Evolutionary conservation across 495 filamentous ascomycete species (phyloP), one percentile per base, ranked within the genome.

Genomic region (Podospora sp.): DNA sequence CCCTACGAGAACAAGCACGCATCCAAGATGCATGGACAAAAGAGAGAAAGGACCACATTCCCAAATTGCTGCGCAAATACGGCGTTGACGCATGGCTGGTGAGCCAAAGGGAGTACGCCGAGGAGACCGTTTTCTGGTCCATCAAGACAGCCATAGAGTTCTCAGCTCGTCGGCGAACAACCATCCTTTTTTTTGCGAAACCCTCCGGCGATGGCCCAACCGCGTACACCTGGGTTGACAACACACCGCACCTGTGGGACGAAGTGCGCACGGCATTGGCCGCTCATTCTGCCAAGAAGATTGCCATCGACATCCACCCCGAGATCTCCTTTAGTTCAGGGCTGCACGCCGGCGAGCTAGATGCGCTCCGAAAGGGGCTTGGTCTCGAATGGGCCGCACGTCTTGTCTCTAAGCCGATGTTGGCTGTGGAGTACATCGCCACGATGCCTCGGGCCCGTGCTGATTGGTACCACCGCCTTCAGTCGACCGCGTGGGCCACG

Each of bases 101-200:
- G 65, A 81, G 80, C 73, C 81, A 84, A 63, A 74, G 73, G n/a
- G 80, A 84, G 65, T 80, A 82, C 52, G 79, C 79, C 33, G 81
- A 84, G 65, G 81, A 84, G 53, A 82, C 80, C 0, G 77, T 78
- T 25, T 84, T 84, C 72, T 82, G 80, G 80, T 80, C 80, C 6
- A 75, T 83, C 50, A 82, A 83, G 62, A 63, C 71, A 26, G 77
- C 77, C 1, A 73, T 59, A 16, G 75, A 80, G 65, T 84, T 84
- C 69, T 78, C 80, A 4, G 80, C 81, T 9, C 74, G 80, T 9
- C 76, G 81, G 25, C 77, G 81, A 12, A 84, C 80, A 7, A 77
- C 79, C 1, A 62, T 77, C 18, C 74, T 84, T 9, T 83, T 81
- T 73, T 60, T 82, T 33, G 80, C 79, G 20, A 66, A 75, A 51